Conservation (phyloP, 2,329 filamentous ascomycete genomes). For the Penicillium italicum region DNA sequence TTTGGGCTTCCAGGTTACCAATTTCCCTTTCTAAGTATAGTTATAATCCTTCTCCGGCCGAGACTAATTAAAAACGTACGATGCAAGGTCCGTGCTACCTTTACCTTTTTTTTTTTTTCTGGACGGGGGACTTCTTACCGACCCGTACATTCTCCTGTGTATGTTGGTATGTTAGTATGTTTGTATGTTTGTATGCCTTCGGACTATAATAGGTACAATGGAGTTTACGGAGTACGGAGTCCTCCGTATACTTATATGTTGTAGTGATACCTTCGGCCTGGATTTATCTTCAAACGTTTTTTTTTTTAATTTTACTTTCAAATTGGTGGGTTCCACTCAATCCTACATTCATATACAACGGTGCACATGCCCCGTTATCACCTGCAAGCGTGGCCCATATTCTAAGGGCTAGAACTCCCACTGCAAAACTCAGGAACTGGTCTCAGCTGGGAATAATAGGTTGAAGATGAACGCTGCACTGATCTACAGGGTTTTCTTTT, state of each 20-base stretch:
- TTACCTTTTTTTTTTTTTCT: not conserved
- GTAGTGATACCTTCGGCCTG: not conserved
- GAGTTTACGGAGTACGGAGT: no score
- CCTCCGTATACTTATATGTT: no score
- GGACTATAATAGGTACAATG: not conserved
- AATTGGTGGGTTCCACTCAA: not conserved
- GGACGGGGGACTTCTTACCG: not conserved
- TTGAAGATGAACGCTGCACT: slow-evolving; percentile 10
- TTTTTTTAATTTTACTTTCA: not conserved
- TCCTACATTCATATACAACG: slow-evolving; percentile 8
- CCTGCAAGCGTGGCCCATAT: slow-evolving; percentile 8
- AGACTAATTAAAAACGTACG: not conserved
- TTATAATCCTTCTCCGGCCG: not conserved
- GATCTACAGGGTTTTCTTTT: slow-evolving; percentile 12
- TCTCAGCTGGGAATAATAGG: not conserved
- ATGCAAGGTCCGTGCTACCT: slow-evolving; percentile 10
- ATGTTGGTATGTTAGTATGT: no score
- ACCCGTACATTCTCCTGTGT: no score
- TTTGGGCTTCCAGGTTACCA: not conserved
- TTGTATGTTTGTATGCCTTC: no score
- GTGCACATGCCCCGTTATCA: not conserved
- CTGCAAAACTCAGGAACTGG: not conserved
- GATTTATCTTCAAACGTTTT: no score
- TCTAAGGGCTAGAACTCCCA: slow-evolving; percentile 15
- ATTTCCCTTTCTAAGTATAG: not conserved